Conservation (phyloP, 768 basidiomycete genomes). For the Panaeolus cyanescens region DNA sequence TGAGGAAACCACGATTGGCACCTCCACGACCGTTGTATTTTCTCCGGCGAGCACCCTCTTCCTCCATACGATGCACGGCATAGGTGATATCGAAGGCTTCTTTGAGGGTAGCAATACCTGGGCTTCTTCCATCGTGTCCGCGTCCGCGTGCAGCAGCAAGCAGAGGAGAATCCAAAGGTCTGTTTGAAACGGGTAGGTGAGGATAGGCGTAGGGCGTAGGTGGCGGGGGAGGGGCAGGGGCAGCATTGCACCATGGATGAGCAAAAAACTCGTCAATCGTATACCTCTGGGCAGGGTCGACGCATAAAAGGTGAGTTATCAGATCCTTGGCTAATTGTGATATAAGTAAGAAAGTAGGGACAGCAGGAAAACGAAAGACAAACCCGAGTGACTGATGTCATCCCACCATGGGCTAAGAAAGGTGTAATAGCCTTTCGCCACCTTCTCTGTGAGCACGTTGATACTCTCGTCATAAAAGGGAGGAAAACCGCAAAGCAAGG, state of each 20-base stretch:
- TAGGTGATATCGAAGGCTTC: conserved; percentile 99
- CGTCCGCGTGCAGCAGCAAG: conserved; percentile 77
- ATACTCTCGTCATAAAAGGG: conserved; percentile 99
- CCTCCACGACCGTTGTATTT: conserved; percentile 81
- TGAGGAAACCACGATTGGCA: conserved; percentile 80
- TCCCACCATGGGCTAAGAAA: conserved; percentile 99
- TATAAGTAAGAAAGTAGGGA: background rate
- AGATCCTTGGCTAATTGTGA: conserved; percentile 82
- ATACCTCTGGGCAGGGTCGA: conserved; percentile 93
- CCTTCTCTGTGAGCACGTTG: conserved; percentile 96
- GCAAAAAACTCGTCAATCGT: conserved; percentile 97
- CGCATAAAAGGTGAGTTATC: conserved; percentile 91
- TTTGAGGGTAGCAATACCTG: conserved; percentile 90
- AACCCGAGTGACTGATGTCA: conserved; percentile 83
- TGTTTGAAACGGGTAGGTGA: conserved; percentile 22
- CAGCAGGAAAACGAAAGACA: conserved; percentile 14
- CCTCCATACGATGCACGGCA: conserved; percentile 99
- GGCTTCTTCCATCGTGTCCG: conserved; percentile 77
- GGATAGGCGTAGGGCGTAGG: conserved; percentile 61
- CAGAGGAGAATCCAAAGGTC: conserved; percentile 87
- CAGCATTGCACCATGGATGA: conserved; percentile 92
- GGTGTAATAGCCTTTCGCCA: conserved; percentile 95
- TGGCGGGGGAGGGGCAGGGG: conserved; percentile 60
- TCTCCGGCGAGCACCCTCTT: conserved; percentile 88
- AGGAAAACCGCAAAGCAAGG: conserved; percentile 94